phyloP scores from a whole-genome alignment of 306 rosid species.

The Dryas octopetala region DNA sequence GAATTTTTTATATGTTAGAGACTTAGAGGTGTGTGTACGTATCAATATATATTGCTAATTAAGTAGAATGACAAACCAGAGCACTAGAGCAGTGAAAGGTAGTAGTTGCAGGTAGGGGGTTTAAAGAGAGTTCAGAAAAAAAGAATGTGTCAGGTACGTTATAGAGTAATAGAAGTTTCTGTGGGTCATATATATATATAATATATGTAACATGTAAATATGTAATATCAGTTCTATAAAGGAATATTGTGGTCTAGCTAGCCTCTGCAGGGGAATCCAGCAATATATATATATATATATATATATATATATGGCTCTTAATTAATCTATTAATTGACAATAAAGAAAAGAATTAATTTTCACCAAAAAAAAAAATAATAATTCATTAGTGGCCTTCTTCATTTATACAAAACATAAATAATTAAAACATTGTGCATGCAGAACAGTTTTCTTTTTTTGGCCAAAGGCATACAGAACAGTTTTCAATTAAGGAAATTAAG shows the following conservation, averaged over 20 bases:
- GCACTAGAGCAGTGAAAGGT: background rate
- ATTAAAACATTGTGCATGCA: too few species aligned
- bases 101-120: background rate
- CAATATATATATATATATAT: too few species aligned
- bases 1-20: too few species aligned
- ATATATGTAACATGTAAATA: background rate
- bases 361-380: background rate
- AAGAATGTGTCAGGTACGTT: background rate
- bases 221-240: background rate
- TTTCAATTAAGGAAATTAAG: too few species aligned
- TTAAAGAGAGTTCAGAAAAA: background rate
- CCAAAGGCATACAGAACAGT: too few species aligned
- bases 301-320: background rate
- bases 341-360: background rate
- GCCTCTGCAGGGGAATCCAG: too few species aligned
- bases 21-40: too few species aligned
- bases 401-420: too few species aligned
- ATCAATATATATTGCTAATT: background rate
- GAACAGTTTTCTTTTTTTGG: too few species aligned
- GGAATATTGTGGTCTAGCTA: background rate
- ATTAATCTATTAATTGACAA: background rate
- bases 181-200: background rate
- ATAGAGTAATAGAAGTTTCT: background rate
- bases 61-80: background rate
- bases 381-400: background rate